A percentile compares a stretch with the other conserved stretches of the same genome.
These are phyloP conservation scores for Stenogyne calaminthoides DNA, from an alignment of 305 asterid genomes.

Conservation along the genomic window DNA sequence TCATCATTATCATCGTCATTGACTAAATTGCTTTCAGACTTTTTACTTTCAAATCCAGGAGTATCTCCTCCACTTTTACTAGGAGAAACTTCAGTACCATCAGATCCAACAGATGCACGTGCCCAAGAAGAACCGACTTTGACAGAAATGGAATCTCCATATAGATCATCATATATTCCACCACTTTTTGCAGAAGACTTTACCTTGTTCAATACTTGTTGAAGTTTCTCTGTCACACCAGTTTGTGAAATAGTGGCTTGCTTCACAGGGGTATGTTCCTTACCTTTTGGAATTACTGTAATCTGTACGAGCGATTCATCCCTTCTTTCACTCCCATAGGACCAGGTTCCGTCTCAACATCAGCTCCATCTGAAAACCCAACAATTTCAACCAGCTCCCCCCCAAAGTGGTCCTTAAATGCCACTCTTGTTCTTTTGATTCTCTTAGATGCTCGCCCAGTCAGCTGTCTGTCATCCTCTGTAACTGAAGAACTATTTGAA, in stretches of 20 bases:
- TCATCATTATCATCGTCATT: conserved; percentile 47
- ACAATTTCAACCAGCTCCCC: conserved; percentile 83
- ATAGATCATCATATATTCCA: conserved; percentile 90
- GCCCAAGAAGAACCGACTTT: conserved; percentile 95
- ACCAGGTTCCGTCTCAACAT: conserved; percentile 96
- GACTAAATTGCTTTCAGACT: conserved; percentile 37
- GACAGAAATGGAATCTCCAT: conserved; percentile 73
- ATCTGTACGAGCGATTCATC: conserved; percentile 88
- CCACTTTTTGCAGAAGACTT: conserved; percentile 69
- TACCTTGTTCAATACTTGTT: conserved; percentile 82
- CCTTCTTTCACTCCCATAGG: conserved; percentile 97
- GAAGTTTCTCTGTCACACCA: conserved; percentile 84
- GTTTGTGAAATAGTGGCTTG: conserved; percentile 51
- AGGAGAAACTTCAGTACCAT: conserved; percentile 45
- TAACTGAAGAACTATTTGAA: conserved; percentile 35
- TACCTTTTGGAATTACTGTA: conserved; percentile 89
- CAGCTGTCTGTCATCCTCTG: conserved; percentile 38
- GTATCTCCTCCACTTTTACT: conserved; percentile 43
- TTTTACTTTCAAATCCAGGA: conserved; percentile 35
- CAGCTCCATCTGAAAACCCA: conserved; percentile 91
- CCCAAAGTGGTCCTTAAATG: conserved; percentile 88
- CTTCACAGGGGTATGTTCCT: conserved; percentile 55
- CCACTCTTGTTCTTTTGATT: conserved; percentile 71
- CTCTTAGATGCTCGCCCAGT: conserved; percentile 72
- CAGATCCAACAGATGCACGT: conserved; percentile 43